phyloP scores from a whole-genome alignment of 371 early-diverging fungal genomes.

The Lichtheimia corymbifera region DNA sequence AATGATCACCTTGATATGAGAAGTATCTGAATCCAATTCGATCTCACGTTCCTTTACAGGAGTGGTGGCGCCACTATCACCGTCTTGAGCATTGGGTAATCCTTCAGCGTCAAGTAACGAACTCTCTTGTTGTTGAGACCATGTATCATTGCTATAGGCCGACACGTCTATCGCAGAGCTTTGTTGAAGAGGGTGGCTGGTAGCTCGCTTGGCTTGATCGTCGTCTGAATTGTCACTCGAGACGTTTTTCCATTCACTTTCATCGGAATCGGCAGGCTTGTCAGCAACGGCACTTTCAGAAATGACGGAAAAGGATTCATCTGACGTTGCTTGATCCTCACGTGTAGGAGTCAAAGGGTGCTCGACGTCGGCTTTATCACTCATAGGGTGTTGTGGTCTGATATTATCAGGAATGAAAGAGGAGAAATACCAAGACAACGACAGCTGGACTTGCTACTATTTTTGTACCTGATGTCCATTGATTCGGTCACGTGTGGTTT shows the following conservation, averaged over 20 bases:
- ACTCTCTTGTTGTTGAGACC: conserved; percentile 25
- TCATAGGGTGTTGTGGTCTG: neutral
- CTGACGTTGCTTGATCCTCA: neutral
- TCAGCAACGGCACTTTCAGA: neutral
- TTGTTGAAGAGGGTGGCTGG: conserved; percentile 9
- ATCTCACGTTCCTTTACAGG: neutral
- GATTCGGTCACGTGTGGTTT: too few relatives aligned
- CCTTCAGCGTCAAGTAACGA: conserved; percentile 29
- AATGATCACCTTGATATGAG: conserved; percentile 37
- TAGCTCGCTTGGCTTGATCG: conserved; percentile 1
- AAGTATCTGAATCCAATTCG: conserved; percentile 23
- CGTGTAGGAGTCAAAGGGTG: conserved; percentile 5
- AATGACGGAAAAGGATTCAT: too few relatives aligned
- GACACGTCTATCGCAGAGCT: conserved; percentile 6
- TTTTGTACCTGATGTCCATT: too few relatives aligned
- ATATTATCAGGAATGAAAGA: too few relatives aligned
- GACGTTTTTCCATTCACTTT: too few relatives aligned
- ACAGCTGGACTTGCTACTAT: too few relatives aligned
- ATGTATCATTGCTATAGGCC: conserved; percentile 11
- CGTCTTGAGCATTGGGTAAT: conserved; percentile 18
- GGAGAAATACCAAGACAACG: too few relatives aligned
- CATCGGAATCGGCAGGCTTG: too few relatives aligned
- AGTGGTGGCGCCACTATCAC: conserved; percentile 2
- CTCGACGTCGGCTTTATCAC: neutral
- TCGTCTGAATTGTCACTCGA: neutral